These are phyloP conservation scores for Astrothelium subdiscretum DNA, from an alignment of 495 filamentous ascomycete species.

Conservation along the genomic window DNA sequence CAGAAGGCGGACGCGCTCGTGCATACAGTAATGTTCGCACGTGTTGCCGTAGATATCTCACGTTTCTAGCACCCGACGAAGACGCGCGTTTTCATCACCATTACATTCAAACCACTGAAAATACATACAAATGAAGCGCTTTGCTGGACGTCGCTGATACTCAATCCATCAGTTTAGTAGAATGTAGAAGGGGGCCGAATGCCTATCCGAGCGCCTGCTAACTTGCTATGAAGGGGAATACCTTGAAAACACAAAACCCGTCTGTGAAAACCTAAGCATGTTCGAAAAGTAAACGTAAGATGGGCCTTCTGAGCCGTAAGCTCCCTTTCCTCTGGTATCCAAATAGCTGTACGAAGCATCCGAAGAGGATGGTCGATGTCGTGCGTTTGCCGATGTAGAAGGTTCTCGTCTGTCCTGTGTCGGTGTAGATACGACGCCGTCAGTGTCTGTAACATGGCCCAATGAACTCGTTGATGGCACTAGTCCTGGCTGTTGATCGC, in stretches of 20 bases:
- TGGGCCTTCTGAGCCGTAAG: neutral
- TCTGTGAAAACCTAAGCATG: neutral
- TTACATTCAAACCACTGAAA: neutral
- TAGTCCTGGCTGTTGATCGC: no score
- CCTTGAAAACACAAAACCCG: neutral
- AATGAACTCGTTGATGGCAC: neutral
- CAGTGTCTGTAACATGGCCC: neutral
- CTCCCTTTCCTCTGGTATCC: neutral
- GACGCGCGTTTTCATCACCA: neutral
- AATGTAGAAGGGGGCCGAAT: no score
- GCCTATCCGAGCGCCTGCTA: no score
- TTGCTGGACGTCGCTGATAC: no score
- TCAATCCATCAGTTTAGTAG: no score
- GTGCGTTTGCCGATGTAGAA: neutral
- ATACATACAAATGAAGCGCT: no score
- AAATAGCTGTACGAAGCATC: neutral
- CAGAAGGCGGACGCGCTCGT: neutral
- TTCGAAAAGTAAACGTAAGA: slow-evolving; percentile 1
- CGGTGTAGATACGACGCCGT: neutral
- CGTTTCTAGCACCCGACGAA: no score
- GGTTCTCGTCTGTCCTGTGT: neutral
- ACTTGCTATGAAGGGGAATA: neutral
- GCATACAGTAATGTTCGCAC: no score
- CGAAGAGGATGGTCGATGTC: neutral
- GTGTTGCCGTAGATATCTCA: no score